Conservation (phyloP, 768 basidiomycete species). For the Leccinellum albellum region DNA sequence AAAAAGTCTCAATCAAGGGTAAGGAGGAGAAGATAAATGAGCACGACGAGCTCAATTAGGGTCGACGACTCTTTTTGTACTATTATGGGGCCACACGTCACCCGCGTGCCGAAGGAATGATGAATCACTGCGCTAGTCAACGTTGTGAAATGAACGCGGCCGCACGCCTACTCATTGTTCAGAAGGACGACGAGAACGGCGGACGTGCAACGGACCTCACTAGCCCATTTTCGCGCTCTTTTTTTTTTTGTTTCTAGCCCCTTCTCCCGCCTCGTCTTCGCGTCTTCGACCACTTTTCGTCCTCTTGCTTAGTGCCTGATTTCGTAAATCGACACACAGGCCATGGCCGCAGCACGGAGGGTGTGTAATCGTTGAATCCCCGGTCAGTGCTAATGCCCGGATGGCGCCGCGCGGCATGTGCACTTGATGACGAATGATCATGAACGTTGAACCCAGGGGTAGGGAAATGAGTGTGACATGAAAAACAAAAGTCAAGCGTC, state of each 20-base stretch:
- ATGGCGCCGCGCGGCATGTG: slow-evolving; percentile 6
- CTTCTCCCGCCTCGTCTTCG: background rate
- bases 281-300: background rate
- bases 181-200: background rate
- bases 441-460: background rate
- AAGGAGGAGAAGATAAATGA: background rate
- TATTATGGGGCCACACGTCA: slow-evolving; percentile 6
- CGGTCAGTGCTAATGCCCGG: slow-evolving; percentile 2
- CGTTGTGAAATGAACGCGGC: background rate
- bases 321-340: slow-evolving; percentile 1
- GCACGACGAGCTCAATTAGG: slow-evolving; percentile 3
- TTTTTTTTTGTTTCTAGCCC: background rate
- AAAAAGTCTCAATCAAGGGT: background rate
- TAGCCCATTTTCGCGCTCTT: background rate
- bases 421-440: background rate
- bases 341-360: background rate
- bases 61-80: slow-evolving; percentile 20
- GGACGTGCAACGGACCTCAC: background rate
- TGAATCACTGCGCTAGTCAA: slow-evolving; percentile 14
- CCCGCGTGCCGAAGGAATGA: slow-evolving; percentile 14
- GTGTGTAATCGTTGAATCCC: slow-evolving; percentile 1
- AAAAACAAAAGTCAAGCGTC: slow-evolving; percentile 1
- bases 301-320: background rate
- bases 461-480: slow-evolving; percentile 13
- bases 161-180: slow-evolving; percentile 1